Percentiles rank a stretch among this genome's conserved stretches.
phyloP scores from a whole-genome alignment of 1,139 yeast genomes.

The Zygosaccharomyces pseudobailii region DNA sequence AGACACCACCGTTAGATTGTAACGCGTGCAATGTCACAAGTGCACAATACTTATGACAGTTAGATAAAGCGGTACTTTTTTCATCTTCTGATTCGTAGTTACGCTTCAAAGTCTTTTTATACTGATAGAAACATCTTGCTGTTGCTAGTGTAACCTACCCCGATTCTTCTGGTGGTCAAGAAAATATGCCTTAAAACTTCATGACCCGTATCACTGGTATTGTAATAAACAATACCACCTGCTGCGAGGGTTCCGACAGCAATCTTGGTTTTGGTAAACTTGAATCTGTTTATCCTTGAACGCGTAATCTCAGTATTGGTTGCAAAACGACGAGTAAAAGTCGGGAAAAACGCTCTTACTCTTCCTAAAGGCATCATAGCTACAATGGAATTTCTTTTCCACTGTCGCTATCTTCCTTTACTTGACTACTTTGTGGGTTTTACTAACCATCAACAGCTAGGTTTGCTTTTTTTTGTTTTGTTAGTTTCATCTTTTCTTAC shows the following conservation, averaged over 20 bases:
- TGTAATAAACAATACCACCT: conserved; percentile 30
- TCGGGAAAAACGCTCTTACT: neutral
- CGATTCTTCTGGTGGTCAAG: conserved; percentile 50
- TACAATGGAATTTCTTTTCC: neutral
- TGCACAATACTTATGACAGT: conserved; percentile 74
- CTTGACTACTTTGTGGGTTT: no score
- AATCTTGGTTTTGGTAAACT: conserved; percentile 6
- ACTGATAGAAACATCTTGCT: conserved; percentile 55
- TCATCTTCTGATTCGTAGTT: conserved; percentile 47
- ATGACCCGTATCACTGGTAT: conserved; percentile 38
- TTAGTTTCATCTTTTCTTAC: neutral
- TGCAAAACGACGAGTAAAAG: conserved; percentile 6
- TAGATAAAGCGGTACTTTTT: conserved; percentile 48
- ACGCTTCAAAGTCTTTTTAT: conserved; percentile 51
- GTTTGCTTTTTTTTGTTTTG: neutral
- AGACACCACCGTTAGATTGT: conserved; percentile 85
- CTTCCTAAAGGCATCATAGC: conserved; percentile 1
- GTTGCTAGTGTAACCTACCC: conserved; percentile 68
- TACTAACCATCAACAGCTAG: no score
- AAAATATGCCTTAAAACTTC: conserved; percentile 33
- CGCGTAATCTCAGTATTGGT: neutral
- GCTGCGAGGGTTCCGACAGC: conserved; percentile 9
- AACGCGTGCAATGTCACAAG: conserved; percentile 71
- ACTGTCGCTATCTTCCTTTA: neutral
- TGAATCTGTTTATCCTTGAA: neutral